Conservation (phyloP, 768 basidiomycete genomes). For the Kwoniella shandongensis region DNA sequence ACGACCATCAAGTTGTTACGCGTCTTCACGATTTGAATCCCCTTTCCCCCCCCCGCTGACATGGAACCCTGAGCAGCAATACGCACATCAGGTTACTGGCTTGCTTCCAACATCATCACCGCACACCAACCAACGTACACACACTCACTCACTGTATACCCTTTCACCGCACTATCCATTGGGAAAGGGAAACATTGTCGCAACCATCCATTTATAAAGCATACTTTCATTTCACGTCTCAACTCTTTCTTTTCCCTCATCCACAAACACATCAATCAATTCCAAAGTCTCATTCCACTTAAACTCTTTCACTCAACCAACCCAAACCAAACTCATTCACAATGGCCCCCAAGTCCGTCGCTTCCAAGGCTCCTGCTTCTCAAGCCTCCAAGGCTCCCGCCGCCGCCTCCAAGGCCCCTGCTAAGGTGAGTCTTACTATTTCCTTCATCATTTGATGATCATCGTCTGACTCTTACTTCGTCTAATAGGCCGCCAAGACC, state of each 20-base stretch:
- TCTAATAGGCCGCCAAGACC: conserved; percentile 71
- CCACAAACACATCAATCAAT: conserved; percentile 23
- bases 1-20: conserved; percentile 14
- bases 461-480: conserved; percentile 8
- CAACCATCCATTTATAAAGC: conserved; percentile 18
- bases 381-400: conserved; percentile 76
- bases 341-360: conserved; percentile 54
- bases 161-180: conserved; percentile 7
- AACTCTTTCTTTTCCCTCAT: conserved; percentile 17
- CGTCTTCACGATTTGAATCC: conserved; percentile 14
- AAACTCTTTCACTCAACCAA: conserved; percentile 9
- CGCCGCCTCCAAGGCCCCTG: conserved; percentile 65
- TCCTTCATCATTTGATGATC: background rate
- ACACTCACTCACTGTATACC: conserved; percentile 1
- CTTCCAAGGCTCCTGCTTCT: conserved; percentile 59
- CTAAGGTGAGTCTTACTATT: conserved; percentile 47
- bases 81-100: background rate
- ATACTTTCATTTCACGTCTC: conserved; percentile 9
- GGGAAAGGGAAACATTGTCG: too few relatives aligned
- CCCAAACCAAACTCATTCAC: conserved; percentile 8
- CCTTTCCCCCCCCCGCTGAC: background rate
- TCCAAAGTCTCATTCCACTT: conserved; percentile 8
- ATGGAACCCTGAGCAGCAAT: background rate
- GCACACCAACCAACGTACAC: background rate
- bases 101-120: background rate